Evolutionary conservation across 139 green algal genomes (phyloP).

Genomic region (Chlorella sp.): DNA sequence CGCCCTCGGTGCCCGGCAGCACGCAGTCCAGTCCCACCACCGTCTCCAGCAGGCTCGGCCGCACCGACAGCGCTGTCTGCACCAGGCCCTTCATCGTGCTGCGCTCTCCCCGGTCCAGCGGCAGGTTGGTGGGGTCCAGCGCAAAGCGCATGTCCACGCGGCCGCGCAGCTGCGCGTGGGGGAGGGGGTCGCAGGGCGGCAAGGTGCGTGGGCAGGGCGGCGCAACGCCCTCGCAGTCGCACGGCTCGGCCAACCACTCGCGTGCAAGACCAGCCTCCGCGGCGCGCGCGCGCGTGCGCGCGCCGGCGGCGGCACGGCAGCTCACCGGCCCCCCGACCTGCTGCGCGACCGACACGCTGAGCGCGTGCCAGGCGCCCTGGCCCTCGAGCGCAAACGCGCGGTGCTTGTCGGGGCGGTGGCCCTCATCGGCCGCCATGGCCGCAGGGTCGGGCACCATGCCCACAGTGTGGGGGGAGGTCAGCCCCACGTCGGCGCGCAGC

Average conservation of each 20-base stretch:
- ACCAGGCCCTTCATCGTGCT: conserved; percentile 40
- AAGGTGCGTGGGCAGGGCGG: too few species aligned
- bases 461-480: conserved; percentile 52
- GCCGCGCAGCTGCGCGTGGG: conserved; percentile 42
- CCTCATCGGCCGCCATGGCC: neutral
- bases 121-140: conserved; percentile 46
- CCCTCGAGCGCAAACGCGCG: conserved; percentile 70
- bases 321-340: conserved; percentile 72
- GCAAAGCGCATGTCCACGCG: conserved; percentile 66
- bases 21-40: conserved; percentile 59
- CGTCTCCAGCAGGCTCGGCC: conserved; percentile 60
- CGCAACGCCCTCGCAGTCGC: too few species aligned
- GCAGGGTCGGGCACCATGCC: conserved; percentile 22
- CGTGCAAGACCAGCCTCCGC: too few species aligned
- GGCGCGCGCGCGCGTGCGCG: too few species aligned
- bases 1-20: conserved; percentile 59
- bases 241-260: too few species aligned
- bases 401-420: conserved; percentile 33
- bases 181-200: too few species aligned
- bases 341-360: conserved; percentile 65
- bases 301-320: too few species aligned
- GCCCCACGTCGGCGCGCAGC: conserved; percentile 50
- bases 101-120: conserved; percentile 39
- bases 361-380: conserved; percentile 67
- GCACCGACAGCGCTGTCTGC: conserved; percentile 46